These are phyloP conservation scores for Rubia tinctorum DNA, from an alignment of 305 asterid species.

Conservation along the genomic window DNA sequence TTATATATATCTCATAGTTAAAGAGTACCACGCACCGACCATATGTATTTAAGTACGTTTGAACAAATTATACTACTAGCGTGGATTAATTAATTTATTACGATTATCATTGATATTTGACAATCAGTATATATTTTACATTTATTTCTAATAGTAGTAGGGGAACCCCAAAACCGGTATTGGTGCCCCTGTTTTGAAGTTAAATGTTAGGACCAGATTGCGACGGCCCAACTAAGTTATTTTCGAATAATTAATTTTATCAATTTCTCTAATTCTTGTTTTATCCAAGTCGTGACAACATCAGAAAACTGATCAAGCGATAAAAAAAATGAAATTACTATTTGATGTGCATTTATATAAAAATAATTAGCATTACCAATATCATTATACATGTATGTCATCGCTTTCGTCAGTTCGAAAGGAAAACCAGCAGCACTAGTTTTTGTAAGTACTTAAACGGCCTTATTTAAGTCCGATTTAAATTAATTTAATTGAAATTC, in stretches of 20 bases:
- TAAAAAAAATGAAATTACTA: not conserved
- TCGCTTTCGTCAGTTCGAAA: slow-evolving; percentile 10
- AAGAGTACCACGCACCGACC: too few species aligned
- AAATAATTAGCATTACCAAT: not conserved
- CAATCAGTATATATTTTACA: too few species aligned
- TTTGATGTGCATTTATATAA: not conserved
- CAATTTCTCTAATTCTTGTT: not conserved
- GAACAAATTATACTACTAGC: too few species aligned
- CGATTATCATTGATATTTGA: too few species aligned
- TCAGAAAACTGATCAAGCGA: not conserved
- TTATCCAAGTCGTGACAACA: not conserved
- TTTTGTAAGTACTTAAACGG: too few species aligned
- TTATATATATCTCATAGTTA: not conserved
- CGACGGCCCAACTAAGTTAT: slow-evolving; percentile 9
- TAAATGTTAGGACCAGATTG: slow-evolving; percentile 3
- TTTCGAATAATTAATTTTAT: not conserved
- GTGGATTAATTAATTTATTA: not conserved
- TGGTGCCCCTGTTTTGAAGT: slow-evolving; percentile 7
- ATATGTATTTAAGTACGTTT: too few species aligned
- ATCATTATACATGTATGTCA: not conserved
- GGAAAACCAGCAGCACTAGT: not conserved
- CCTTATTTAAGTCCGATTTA: too few species aligned
- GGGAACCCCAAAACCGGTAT: not conserved
- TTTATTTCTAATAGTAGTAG: not conserved
- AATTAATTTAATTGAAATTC: too few species aligned